Percentiles rank a stretch among this genome's conserved stretches.
These are phyloP conservation scores for Picochlorum sp. DNA, from an alignment of 139 green algal species.

Conservation along the genomic window DNA sequence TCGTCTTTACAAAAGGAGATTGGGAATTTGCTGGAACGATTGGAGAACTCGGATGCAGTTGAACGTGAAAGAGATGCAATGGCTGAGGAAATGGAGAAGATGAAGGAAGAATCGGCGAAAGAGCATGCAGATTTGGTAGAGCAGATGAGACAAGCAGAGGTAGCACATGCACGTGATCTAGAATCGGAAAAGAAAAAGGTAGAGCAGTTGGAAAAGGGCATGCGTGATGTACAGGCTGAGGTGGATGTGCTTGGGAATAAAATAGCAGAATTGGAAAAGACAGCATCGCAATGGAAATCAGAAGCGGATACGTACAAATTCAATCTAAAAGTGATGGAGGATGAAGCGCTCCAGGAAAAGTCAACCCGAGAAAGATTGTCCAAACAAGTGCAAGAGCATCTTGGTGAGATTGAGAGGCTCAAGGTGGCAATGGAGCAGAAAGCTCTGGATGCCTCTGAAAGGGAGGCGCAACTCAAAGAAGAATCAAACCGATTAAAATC, in stretches of 20 bases:
- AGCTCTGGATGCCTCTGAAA: constrained; percentile 4
- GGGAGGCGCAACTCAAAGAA: not conserved
- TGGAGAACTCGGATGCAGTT: not conserved
- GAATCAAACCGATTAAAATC: not conserved
- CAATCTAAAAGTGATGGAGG: too few relatives aligned
- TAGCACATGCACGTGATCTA: not conserved
- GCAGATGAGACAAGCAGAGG: constrained; percentile 5
- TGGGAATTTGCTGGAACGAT: not conserved
- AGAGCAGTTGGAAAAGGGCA: not conserved
- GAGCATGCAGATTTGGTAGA: constrained; percentile 4
- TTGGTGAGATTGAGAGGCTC: constrained; percentile 5
- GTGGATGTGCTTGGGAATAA: not conserved
- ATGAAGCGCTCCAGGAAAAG: too few relatives aligned
- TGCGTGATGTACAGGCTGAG: not conserved
- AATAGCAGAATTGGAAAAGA: too few relatives aligned
- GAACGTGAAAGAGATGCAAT: not conserved
- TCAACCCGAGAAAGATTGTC: too few relatives aligned
- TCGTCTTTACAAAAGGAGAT: not conserved
- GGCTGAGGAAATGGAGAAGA: not conserved
- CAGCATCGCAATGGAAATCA: too few relatives aligned
- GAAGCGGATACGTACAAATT: too few relatives aligned
- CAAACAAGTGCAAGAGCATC: not conserved
- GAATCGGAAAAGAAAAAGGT: not conserved
- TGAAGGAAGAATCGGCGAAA: not conserved
- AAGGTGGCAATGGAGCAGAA: constrained; percentile 7